These are phyloP conservation scores for Monosporozyma siamensis DNA, from an alignment of 805 yeast species.

Conservation along the genomic window DNA sequence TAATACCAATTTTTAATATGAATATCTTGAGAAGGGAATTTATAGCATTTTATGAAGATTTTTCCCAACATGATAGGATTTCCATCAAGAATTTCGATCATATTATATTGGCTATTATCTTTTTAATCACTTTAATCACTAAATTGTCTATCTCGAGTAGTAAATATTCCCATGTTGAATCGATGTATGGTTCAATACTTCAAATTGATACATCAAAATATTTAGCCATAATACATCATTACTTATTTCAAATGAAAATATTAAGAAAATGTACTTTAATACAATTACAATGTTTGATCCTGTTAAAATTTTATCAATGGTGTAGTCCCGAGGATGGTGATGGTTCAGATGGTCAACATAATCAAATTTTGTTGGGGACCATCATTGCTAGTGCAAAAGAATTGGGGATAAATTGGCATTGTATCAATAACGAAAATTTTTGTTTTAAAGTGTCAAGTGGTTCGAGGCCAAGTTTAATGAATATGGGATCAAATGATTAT, in stretches of 20 bases:
- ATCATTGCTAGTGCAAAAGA: conserved; percentile 24
- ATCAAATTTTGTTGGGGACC: conserved; percentile 22
- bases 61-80: conserved; percentile 7
- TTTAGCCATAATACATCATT: conserved; percentile 20
- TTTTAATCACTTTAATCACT: conserved; percentile 18
- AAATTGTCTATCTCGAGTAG: conserved; percentile 20
- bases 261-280: conserved; percentile 23
- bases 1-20: conserved; percentile 23
- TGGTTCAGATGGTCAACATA: conserved; percentile 23
- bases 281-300: conserved; percentile 21
- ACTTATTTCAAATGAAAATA: conserved; percentile 17
- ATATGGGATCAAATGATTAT: conserved; percentile 13
- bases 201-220: conserved; percentile 17
- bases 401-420: conserved; percentile 24
- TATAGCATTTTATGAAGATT: conserved; percentile 11
- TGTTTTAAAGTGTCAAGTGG: conserved; percentile 13
- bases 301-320: conserved; percentile 27
- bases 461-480: conserved; percentile 15
- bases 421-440: conserved; percentile 11
- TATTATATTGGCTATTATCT: conserved; percentile 16
- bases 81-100: conserved; percentile 19
- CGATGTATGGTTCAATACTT: conserved; percentile 6
- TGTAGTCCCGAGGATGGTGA: conserved; percentile 30
- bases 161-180: conserved; percentile 2
- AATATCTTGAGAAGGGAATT: conserved; percentile 11